Evolutionary conservation across 805 yeast genomes (phyloP).

Genomic region (Starmerella riodocensis): DNA sequence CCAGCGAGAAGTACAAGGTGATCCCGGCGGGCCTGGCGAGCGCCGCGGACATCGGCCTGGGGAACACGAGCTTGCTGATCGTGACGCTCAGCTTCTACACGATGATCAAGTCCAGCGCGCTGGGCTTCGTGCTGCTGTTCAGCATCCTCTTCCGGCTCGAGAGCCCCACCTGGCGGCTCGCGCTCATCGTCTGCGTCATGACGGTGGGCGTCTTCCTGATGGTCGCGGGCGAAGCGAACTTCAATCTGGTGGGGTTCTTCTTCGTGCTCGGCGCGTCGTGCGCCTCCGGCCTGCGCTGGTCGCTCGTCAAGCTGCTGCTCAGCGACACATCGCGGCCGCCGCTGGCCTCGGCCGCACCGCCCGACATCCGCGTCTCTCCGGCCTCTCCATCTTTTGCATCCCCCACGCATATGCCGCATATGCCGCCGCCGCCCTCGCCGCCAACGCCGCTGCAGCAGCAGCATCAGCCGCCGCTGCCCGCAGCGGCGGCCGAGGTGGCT

Average conservation of each 20-base stretch:
- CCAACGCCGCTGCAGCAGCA: no score
- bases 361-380: background rate
- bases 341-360: background rate
- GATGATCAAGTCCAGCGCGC: conserved; percentile 78
- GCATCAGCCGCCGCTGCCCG: background rate
- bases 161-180: conserved; percentile 50
- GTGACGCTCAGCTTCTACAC: conserved; percentile 79
- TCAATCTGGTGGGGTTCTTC: conserved; percentile 44
- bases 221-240: conserved; percentile 41
- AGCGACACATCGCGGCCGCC: conserved; percentile 28
- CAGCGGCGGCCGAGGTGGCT: background rate
- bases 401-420: background rate
- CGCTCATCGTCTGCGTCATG: conserved; percentile 64
- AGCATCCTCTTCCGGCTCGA: conserved; percentile 75
- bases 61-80: conserved; percentile 67
- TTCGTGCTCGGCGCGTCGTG: conserved; percentile 67
- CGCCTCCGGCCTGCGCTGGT: conserved; percentile 89
- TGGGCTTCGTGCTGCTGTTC: conserved; percentile 79
- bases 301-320: conserved; percentile 73
- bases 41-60: conserved; percentile 88
- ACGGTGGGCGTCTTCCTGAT: conserved; percentile 74
- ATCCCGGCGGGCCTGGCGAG: conserved; percentile 79
- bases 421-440: background rate
- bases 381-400: background rate
- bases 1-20: conserved; percentile 26